Base-by-base conservation (phyloP, 2,329 filamentous ascomycete species). In the Colletotrichum godetiae region DNA sequence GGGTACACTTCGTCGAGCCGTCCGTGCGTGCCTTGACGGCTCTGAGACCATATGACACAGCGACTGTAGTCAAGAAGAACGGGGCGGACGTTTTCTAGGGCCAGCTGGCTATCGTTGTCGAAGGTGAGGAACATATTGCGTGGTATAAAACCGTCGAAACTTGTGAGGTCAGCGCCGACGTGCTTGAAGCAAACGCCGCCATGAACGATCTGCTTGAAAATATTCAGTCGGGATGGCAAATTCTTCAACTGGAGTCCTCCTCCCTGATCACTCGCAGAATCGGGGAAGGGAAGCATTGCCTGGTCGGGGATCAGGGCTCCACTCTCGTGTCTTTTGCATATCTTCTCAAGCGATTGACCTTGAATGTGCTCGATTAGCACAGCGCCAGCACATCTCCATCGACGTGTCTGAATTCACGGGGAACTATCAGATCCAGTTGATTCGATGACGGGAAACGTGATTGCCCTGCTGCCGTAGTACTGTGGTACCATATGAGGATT, bases 351-450 rank as follows among this genome's bases (percentile, higher is more conserved):
- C 12, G 56, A 60, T 8, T 1, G 10, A 8, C 42, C 65, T 10
- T 55, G 13, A 15, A 61, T 67, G 3, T 60, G 52, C 15, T 67
- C 65, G 19, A 67, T 67, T 15, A 55, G 56, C 1, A 67, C 5
- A 2, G 29, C 22, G 4, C 65, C 65, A 1, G 12, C 56, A 11
- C 11, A 61, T 8, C 29, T 24, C 61, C 24, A 49, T 1, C 1
- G 24, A 8, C 3, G 19, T 1, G 42, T 49, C 19, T n/a, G 7
- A 7, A 4, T 6, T 49, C 6, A 49, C 2, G 19, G 7, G 19
- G 42, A 49, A 7, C 42, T 11, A 19, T 19, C 7, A 1, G 5
- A 3, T 3, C 8, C 35, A 3, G 24, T 0, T 4, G 37, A 2
- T 4, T 15, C 7, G n/a, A 4, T 13, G 2, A 10, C 22, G 2